Evolutionary conservation across 1,139 yeast genomes (phyloP).

Genomic region (Kluyveromyces sp.): DNA sequence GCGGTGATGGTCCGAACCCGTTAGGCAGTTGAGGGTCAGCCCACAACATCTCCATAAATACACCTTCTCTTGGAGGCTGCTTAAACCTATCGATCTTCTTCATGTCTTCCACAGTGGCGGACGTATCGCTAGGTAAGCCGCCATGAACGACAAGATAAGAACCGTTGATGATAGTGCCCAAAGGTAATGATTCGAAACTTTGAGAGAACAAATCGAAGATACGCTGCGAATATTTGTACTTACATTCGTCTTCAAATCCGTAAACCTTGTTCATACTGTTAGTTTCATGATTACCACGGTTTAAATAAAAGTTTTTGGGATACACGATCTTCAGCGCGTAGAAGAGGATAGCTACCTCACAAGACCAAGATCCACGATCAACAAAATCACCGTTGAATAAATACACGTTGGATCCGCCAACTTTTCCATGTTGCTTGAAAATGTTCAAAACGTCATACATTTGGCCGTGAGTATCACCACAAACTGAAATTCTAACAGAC

Average conservation of each 20-base stretch:
- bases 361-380: slow-evolving; percentile 97
- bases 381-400: slow-evolving; percentile 96
- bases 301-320: slow-evolving; percentile 68
- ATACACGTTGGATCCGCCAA: slow-evolving; percentile 58
- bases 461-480: slow-evolving; percentile 98
- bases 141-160: slow-evolving; percentile 91
- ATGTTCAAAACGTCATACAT: slow-evolving; percentile 81
- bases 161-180: slow-evolving; percentile 72
- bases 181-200: slow-evolving; percentile 79
- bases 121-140: slow-evolving; percentile 79
- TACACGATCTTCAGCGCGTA: slow-evolving; percentile 71
- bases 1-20: slow-evolving; percentile 82
- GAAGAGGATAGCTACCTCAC: slow-evolving; percentile 83
- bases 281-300: slow-evolving; percentile 96
- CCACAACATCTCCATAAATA: slow-evolving; percentile 96
- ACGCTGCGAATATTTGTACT: slow-evolving; percentile 76
- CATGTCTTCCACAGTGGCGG: slow-evolving; percentile 65
- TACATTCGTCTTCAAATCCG: slow-evolving; percentile 95
- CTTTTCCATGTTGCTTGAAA: slow-evolving; percentile 64
- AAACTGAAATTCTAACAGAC: slow-evolving; percentile 55
- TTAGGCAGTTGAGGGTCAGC: slow-evolving; percentile 81
- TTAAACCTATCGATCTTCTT: slow-evolving; percentile 62
- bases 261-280: slow-evolving; percentile 95
- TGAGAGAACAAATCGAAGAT: slow-evolving; percentile 82
- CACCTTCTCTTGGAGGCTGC: slow-evolving; percentile 87